Evolutionary conservation across 495 filamentous ascomycete genomes (phyloP).

Genomic region (Wilcoxina mikolae): DNA sequence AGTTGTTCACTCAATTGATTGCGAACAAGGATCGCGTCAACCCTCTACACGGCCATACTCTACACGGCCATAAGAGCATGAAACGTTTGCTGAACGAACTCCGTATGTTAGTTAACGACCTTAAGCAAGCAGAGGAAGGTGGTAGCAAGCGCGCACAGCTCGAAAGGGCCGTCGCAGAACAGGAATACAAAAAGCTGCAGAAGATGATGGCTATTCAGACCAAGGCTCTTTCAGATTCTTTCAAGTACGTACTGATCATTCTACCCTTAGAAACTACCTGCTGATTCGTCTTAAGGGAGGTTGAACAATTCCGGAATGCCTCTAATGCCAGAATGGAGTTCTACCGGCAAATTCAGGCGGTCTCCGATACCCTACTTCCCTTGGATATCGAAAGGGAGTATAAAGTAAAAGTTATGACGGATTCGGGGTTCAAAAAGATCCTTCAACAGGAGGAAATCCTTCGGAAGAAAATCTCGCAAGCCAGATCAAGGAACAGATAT

Average conservation of each 20-base stretch:
- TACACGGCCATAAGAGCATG: not conserved
- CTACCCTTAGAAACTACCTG: not conserved
- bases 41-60: no score
- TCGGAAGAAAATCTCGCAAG: constrained; percentile 40
- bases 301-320: constrained; percentile 57
- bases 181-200: constrained; percentile 42
- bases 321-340: constrained; percentile 76
- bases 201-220: constrained; percentile 47
- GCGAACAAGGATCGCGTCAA: constrained; percentile 8
- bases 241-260: constrained; percentile 10
- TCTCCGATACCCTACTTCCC: constrained; percentile 71
- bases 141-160: constrained; percentile 47
- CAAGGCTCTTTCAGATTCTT: constrained; percentile 43
- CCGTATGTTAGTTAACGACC: constrained; percentile 43
- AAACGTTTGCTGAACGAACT: constrained; percentile 42
- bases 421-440: constrained; percentile 18
- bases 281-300: constrained; percentile 42
- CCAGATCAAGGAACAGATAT: constrained; percentile 59
- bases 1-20: constrained; percentile 49
- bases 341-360: constrained; percentile 72
- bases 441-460: constrained; percentile 36
- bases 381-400: constrained; percentile 44
- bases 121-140: constrained; percentile 45
- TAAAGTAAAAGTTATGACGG: constrained; percentile 3
- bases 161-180: constrained; percentile 30